Percentiles rank a stretch among this genome's conserved stretches.
phyloP scores from a whole-genome alignment of 2,329 filamentous ascomycete species.

The Zarea fungicola region DNA sequence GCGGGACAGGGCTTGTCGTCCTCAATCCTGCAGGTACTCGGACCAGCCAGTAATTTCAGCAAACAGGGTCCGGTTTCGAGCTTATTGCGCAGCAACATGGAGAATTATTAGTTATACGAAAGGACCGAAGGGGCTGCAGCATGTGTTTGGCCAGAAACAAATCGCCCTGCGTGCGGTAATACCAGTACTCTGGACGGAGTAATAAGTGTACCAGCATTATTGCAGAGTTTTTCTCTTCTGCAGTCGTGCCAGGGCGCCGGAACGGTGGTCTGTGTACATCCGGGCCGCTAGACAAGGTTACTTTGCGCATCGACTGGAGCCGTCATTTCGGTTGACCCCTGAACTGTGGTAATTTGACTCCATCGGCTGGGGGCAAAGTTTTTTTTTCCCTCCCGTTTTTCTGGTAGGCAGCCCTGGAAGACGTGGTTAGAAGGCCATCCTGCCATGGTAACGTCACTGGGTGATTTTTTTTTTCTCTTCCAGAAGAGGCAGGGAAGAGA shows the following conservation, averaged over 20 bases:
- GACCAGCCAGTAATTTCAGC: too few relatives aligned
- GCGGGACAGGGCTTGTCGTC: neutral
- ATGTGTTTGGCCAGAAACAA: too few relatives aligned
- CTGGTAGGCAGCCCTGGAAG: constrained; percentile 1
- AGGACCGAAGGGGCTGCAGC: too few relatives aligned
- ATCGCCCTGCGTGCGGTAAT: too few relatives aligned
- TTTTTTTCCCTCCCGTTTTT: too few relatives aligned
- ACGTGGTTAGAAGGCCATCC: neutral
- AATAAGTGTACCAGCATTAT: neutral
- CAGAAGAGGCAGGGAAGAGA: neutral
- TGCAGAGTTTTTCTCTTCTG: constrained; percentile 3
- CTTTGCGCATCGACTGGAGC: constrained; percentile 4
- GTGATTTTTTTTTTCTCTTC: neutral
- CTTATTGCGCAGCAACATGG: constrained; percentile 1
- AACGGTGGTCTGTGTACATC: neutral
- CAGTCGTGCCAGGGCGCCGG: neutral
- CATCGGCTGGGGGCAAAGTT: constrained; percentile 12
- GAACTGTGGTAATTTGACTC: constrained; percentile 9
- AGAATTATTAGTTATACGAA: constrained; percentile 6
- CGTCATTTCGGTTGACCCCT: constrained; percentile 12
- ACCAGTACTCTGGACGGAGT: too few relatives aligned
- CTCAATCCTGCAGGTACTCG: too few relatives aligned
- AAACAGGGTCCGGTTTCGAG: constrained; percentile 6
- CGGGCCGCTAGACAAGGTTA: constrained; percentile 9
- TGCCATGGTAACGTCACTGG: neutral